phyloP scores from a whole-genome alignment of 169 alveolate species.

The Cryptosporidium bovis region DNA sequence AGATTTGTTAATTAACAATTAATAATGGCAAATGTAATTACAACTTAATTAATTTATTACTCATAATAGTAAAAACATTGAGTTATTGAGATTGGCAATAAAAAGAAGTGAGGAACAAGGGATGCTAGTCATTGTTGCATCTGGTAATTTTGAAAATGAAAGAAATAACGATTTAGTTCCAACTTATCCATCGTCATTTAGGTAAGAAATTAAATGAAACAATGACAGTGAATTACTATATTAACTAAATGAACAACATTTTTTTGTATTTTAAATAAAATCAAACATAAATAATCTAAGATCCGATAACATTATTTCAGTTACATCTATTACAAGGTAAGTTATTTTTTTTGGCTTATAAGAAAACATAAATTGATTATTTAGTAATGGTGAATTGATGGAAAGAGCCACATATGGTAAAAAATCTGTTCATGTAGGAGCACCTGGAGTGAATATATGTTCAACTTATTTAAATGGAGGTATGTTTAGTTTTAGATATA shows the following conservation, averaged over 20 bases:
- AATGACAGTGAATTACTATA: not conserved
- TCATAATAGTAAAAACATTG: conserved; percentile 28
- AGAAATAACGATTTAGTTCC: conserved; percentile 58
- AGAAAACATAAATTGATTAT: not conserved
- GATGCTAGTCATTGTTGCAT: conserved; percentile 66
- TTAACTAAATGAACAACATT: not conserved
- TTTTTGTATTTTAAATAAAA: not conserved
- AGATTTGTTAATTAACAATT: not conserved
- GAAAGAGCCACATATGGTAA: conserved; percentile 73
- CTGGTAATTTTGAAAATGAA: conserved; percentile 51
- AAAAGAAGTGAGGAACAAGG: conserved; percentile 70
- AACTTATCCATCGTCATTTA: conserved; percentile 66
- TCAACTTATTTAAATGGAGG: conserved; percentile 60
- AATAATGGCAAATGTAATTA: not conserved
- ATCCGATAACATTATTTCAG: conserved; percentile 50
- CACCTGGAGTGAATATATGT: conserved; percentile 73
- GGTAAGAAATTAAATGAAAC: conserved; percentile 13
- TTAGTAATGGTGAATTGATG: conserved; percentile 60
- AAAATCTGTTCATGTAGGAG: conserved; percentile 60
- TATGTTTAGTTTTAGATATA: conserved; percentile 10
- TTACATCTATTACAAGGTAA: conserved; percentile 62
- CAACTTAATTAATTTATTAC: not conserved
- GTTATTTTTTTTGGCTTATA: not conserved
- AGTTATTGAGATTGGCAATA: conserved; percentile 56
- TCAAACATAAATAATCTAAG: not conserved